These are phyloP conservation scores for Anthracocystis setariae DNA, from an alignment of 1,284 basidiomycete genomes.

Conservation along the genomic window DNA sequence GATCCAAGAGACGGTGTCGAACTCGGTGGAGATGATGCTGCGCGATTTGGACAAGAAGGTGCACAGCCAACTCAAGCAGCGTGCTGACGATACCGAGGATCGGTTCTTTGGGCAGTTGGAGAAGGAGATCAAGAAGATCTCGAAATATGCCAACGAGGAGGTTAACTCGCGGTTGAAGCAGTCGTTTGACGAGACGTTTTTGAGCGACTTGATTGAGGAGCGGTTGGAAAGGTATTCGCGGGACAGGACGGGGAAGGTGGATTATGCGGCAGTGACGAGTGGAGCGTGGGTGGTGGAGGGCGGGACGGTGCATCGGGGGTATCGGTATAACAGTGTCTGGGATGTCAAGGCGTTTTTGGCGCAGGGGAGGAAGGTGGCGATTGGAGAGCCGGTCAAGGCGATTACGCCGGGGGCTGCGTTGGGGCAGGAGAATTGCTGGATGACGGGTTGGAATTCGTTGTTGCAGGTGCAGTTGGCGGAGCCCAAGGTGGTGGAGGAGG, in stretches of 20 bases:
- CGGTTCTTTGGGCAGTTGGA: slow-evolving; percentile 32
- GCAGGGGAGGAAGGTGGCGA: slow-evolving; percentile 40
- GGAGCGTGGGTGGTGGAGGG: slow-evolving; percentile 29
- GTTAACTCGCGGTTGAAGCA: slow-evolving; percentile 34
- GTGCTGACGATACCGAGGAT: slow-evolving; percentile 43
- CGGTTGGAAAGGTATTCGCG: slow-evolving; percentile 30
- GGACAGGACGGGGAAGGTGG: slow-evolving; percentile 33
- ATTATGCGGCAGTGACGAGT: slow-evolving; percentile 32
- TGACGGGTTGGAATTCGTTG: slow-evolving; percentile 41
- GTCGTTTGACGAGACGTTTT: slow-evolving; percentile 40
- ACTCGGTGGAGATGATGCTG: slow-evolving; percentile 39
- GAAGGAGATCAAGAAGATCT: slow-evolving; percentile 23
- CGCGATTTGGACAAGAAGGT: slow-evolving; percentile 38
- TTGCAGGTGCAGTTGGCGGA: slow-evolving; percentile 32
- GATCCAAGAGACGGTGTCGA: slow-evolving; percentile 36
- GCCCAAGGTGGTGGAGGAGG: slow-evolving; percentile 32
- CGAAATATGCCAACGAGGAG: slow-evolving; percentile 42
- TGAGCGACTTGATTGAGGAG: slow-evolving; percentile 25
- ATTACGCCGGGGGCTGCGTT: slow-evolving; percentile 34
- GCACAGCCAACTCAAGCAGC: slow-evolving; percentile 28
- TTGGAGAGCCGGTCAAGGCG: slow-evolving; percentile 42
- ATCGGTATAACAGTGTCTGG: slow-evolving; percentile 42
- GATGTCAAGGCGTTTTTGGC: slow-evolving; percentile 30
- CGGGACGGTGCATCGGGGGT: slow-evolving; percentile 40
- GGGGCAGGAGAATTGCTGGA: slow-evolving; percentile 32